A percentile compares a stretch with the other conserved stretches of the same genome.
phyloP scores from a whole-genome alignment of 805 yeast species.

The Ogataea haglerorum region DNA sequence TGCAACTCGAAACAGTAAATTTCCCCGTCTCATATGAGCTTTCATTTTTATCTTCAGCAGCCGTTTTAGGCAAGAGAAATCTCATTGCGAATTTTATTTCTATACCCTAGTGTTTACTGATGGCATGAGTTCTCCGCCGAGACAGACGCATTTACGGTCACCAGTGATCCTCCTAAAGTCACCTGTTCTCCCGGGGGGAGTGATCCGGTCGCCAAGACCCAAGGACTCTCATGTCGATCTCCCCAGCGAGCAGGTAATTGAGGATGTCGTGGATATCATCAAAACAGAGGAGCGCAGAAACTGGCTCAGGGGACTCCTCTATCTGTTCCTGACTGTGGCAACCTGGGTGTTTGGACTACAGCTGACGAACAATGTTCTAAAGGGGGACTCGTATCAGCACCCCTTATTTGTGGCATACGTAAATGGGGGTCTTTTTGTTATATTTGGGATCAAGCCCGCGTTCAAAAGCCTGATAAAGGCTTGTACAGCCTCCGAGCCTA shows the following conservation, averaged over 20 bases:
- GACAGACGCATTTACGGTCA: constrained; percentile 13
- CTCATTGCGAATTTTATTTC: background rate
- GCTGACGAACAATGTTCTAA: constrained; percentile 45
- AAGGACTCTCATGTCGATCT: constrained; percentile 10
- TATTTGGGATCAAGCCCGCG: constrained; percentile 43
- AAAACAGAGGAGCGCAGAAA: constrained; percentile 37
- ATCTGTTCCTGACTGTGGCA: constrained; percentile 39
- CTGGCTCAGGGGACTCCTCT: constrained; percentile 42
- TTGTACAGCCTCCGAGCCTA: constrained; percentile 4
- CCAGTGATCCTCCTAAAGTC: constrained; percentile 22
- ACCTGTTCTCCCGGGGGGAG: constrained; percentile 13
- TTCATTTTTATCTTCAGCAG: no score
- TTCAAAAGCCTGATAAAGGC: background rate
- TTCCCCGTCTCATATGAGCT: background rate
- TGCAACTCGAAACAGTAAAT: background rate
- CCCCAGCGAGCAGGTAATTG: constrained; percentile 24
- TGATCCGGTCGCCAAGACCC: constrained; percentile 19
- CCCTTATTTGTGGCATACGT: constrained; percentile 46
- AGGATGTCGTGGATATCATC: constrained; percentile 33
- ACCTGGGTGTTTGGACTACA: constrained; percentile 51
- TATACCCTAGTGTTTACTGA: background rate
- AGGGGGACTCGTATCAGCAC: constrained; percentile 45
- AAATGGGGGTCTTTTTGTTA: constrained; percentile 44
- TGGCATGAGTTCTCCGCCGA: constrained; percentile 3
- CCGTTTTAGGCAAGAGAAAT: background rate